Evolutionary conservation across 2,329 filamentous ascomycete species (phyloP).

Genomic region (Coniochaeta ligniaria): DNA sequence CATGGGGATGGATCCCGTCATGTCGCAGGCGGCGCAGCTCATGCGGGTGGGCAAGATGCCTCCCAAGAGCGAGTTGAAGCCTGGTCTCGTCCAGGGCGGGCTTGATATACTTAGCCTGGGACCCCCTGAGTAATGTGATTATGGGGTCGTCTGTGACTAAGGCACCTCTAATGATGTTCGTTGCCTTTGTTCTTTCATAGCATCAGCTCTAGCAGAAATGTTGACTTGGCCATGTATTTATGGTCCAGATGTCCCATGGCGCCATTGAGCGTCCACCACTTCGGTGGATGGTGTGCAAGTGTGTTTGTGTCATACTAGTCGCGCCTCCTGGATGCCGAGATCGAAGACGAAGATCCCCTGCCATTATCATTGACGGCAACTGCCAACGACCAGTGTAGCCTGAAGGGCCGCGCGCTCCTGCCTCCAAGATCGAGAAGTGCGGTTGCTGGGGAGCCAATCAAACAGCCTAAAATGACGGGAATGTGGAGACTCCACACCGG

Average conservation of each 20-base stretch:
- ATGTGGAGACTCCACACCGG: neutral
- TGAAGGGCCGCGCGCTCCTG: too few relatives aligned
- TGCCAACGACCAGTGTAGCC: too few relatives aligned
- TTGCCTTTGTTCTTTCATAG: neutral
- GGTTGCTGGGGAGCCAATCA: neutral
- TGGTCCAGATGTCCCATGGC: too few relatives aligned
- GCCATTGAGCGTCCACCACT: too few relatives aligned
- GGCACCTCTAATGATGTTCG: neutral
- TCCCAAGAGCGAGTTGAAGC: slow-evolving; percentile 66
- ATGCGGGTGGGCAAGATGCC: slow-evolving; percentile 82
- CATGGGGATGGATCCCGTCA: slow-evolving; percentile 84
- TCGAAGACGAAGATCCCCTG: too few relatives aligned
- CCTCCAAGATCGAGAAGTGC: too few relatives aligned
- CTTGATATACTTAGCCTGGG: slow-evolving; percentile 41
- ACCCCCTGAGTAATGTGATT: slow-evolving; percentile 19
- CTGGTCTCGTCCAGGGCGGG: slow-evolving; percentile 30
- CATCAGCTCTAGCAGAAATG: neutral
- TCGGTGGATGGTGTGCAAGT: too few relatives aligned
- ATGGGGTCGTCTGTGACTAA: neutral
- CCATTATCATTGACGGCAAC: too few relatives aligned
- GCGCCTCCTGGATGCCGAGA: too few relatives aligned
- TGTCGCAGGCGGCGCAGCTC: slow-evolving; percentile 75
- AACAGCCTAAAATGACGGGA: neutral
- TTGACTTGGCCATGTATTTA: too few relatives aligned
- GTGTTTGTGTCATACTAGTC: too few relatives aligned